These are phyloP conservation scores for Trichophyton benhamiae DNA, from an alignment of 2,329 filamentous ascomycete genomes.

Conservation along the genomic window DNA sequence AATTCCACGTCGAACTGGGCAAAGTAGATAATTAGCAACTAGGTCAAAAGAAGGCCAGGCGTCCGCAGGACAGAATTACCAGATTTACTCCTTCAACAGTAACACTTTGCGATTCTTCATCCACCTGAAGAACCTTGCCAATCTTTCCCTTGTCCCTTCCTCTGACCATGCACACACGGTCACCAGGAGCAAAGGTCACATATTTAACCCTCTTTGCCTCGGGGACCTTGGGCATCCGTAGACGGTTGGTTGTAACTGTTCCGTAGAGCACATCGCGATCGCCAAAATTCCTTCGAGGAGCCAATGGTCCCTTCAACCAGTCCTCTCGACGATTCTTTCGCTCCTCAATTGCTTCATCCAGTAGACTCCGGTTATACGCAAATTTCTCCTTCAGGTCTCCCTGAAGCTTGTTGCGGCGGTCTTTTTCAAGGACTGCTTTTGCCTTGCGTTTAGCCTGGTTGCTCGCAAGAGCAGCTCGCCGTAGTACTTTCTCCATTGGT, in stretches of 20 bases:
- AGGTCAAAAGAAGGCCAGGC: not conserved
- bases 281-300: slow-evolving; percentile 63
- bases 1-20: slow-evolving; percentile 32
- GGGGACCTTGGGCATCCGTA: slow-evolving; percentile 30
- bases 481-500: slow-evolving; percentile 58
- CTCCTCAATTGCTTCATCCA: slow-evolving; percentile 35
- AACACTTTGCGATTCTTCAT: slow-evolving; percentile 44
- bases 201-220: slow-evolving; percentile 32
- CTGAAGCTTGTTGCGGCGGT: slow-evolving; percentile 28
- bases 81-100: slow-evolving; percentile 50
- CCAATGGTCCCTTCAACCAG: slow-evolving; percentile 64
- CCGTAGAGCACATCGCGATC: slow-evolving; percentile 47
- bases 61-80: slow-evolving; percentile 38
- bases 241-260: slow-evolving; percentile 33
- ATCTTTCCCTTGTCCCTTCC: slow-evolving; percentile 77
- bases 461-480: slow-evolving; percentile 54
- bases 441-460: slow-evolving; percentile 44
- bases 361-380: slow-evolving; percentile 22
- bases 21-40: not conserved
- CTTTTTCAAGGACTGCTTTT: slow-evolving; percentile 33
- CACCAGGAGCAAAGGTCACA: slow-evolving; percentile 53
- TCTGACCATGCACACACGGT: slow-evolving; percentile 70
- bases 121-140: slow-evolving; percentile 52
- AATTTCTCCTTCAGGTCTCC: slow-evolving; percentile 20
- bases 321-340: slow-evolving; percentile 55